Percentiles rank a stretch among this genome's conserved stretches.
These are phyloP conservation scores for Rossbeevera mucosa DNA, from an alignment of 768 basidiomycete species.

Conservation along the genomic window DNA sequence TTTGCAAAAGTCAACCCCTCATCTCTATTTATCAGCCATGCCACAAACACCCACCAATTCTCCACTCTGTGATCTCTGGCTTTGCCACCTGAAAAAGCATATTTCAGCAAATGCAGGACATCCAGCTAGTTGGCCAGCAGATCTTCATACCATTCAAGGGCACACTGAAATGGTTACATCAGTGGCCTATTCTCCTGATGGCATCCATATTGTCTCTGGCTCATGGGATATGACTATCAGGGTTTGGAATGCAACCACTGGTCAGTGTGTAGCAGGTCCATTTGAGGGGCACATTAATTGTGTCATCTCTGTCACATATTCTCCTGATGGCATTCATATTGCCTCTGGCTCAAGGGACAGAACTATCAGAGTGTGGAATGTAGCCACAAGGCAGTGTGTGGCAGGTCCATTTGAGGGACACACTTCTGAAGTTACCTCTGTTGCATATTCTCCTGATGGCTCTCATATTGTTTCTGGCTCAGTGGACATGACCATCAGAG, in stretches of 20 bases:
- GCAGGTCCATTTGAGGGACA: background rate
- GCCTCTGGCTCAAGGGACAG: background rate
- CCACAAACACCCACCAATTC: background rate
- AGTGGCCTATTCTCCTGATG: background rate
- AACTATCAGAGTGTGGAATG: background rate
- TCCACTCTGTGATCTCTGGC: background rate
- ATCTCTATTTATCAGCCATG: background rate
- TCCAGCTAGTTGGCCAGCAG: background rate
- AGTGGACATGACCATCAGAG: too few relatives aligned
- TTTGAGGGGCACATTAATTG: background rate
- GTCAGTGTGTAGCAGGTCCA: background rate
- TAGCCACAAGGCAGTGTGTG: background rate
- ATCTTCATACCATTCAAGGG: background rate
- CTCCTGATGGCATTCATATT: too few relatives aligned
- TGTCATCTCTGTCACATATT: too few relatives aligned
- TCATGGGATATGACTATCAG: background rate
- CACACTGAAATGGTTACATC: background rate
- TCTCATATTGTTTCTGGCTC: too few relatives aligned
- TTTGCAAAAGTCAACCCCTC: too few relatives aligned
- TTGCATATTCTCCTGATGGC: too few relatives aligned
- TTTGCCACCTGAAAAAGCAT: background rate
- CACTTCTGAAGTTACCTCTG: accelerated
- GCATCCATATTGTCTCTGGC: background rate
- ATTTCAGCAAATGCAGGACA: background rate
- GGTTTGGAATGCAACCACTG: background rate